Conservation (phyloP, 192 early-diverging fungal genomes). For the Phycomyces blakesleeanus region DNA sequence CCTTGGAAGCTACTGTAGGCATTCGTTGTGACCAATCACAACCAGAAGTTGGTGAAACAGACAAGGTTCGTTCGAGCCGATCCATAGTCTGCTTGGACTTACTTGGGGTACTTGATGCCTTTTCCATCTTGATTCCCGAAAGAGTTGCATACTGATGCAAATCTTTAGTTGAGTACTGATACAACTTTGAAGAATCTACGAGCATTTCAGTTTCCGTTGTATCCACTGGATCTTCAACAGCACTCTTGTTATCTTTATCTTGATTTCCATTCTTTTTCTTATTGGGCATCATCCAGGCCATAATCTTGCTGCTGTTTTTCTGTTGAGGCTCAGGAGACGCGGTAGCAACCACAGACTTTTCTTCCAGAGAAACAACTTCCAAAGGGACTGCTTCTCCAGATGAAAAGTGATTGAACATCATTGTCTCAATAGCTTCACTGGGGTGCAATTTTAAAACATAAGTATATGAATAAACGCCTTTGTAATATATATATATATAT, state of each 20-base stretch:
- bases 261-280: background rate
- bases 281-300: slow-evolving; percentile 15
- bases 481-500: too few species aligned
- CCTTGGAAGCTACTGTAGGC: background rate
- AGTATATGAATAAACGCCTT: too few species aligned
- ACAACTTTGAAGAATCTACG: slow-evolving; percentile 24
- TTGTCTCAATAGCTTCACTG: slow-evolving; percentile 49
- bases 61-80: background rate
- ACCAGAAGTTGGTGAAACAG: background rate
- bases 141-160: slow-evolving; percentile 2
- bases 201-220: background rate
- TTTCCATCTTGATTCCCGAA: background rate
- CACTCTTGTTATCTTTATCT: background rate
- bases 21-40: background rate
- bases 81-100: background rate
- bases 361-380: background rate
- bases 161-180: slow-evolving; percentile 25
- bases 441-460: background rate
- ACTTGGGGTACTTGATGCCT: background rate
- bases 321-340: background rate
- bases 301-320: slow-evolving; percentile 3
- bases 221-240: background rate
- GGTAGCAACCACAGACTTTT: slow-evolving; percentile 3
- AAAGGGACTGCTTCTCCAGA: slow-evolving; percentile 21
- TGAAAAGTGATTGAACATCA: slow-evolving; percentile 49